Conservation (phyloP, 2,329 filamentous ascomycete species). For the Aspergillus vadensis region DNA sequence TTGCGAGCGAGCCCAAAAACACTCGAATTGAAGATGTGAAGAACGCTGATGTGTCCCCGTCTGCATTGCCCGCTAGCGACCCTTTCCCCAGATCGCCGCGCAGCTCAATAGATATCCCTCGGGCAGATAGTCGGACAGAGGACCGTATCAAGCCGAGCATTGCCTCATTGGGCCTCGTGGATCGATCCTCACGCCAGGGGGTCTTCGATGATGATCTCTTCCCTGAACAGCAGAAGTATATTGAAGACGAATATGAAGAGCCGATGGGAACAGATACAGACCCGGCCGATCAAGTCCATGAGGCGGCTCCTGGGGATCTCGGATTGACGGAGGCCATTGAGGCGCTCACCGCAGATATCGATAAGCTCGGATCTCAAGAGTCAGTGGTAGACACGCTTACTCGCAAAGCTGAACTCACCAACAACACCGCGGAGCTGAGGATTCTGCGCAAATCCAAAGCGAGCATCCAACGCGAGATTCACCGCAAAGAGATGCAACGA, state of each 20-base stretch:
- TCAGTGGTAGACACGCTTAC: constrained; percentile 88
- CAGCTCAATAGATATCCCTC: constrained; percentile 62
- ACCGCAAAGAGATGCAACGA: constrained; percentile 89
- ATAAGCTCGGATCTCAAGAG: constrained; percentile 83
- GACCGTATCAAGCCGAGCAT: constrained; percentile 76
- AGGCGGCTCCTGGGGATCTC: constrained; percentile 91
- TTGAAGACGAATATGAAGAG: constrained; percentile 84
- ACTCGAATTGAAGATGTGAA: constrained; percentile 40
- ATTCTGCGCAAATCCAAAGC: constrained; percentile 93
- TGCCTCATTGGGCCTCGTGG: constrained; percentile 86
- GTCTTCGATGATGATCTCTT: constrained; percentile 97
- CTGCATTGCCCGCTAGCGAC: constrained; percentile 55
- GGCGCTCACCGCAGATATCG: constrained; percentile 83
- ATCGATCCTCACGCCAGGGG: constrained; percentile 80
- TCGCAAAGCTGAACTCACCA: constrained; percentile 92
- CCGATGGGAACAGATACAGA: constrained; percentile 61
- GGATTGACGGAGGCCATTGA: constrained; percentile 92
- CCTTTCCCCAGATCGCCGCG: constrained; percentile 57
- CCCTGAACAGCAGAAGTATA: constrained; percentile 76
- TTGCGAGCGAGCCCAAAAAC: constrained; percentile 70
- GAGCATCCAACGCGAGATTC: constrained; percentile 87
- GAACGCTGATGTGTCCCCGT: constrained; percentile 37
- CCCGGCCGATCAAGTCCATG: constrained; percentile 80
- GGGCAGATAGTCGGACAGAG: constrained; percentile 44
- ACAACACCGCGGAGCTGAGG: constrained; percentile 89